Evolutionary conservation across 1,284 basidiomycete genomes (phyloP), one percentile per base, ranked within the genome.

Genomic region (Malassezia furfur): DNA sequence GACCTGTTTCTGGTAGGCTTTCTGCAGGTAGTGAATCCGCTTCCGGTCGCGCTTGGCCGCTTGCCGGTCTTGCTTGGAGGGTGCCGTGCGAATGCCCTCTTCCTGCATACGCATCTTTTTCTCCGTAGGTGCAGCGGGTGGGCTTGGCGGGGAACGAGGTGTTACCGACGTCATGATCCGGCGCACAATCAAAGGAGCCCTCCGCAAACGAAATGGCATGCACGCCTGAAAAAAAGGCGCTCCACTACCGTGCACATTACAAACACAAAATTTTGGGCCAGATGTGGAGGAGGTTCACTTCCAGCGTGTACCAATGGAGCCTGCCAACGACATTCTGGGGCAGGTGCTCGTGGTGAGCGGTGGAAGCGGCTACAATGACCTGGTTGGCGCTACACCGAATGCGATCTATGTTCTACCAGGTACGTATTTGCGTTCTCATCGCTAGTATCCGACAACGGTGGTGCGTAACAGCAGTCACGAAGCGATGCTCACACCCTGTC

Each of bases 371-470:
- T 78, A 76, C 57, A 80, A 81, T 63, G 76, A 77, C 22, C 77
- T 80, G 17, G 76, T 79, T 1, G 74, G 75, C 6, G 78, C 78
- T 0, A 80, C 80, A n/a, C 77, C 77, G 0, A 64, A 66, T 14
- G 76, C 77, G 2, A 78, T 78, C 4, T 72, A 62, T 52, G 47
- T 77, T 67, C 64, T 70, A 54, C 70, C 68, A 15, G 64, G 52
- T 44, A 38, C 31, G 54, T 52, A 44, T 48, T 39, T 35, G 14
- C 15, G 2, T 37, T 17, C 22, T 77, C 75, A 60, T 66, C 57
- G 3, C 19, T 14, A 31, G 85, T 90, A 41, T 89, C 87, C 6
- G 87, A 90, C 70, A 86, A 90, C 67, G 87, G 67, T 30, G 69
- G 67, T 46, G 61, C 59, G 21, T 72, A 60, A 28, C 25, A 28